Conservation (phyloP, 345 rosid species). For the Populus ilicifolia region DNA sequence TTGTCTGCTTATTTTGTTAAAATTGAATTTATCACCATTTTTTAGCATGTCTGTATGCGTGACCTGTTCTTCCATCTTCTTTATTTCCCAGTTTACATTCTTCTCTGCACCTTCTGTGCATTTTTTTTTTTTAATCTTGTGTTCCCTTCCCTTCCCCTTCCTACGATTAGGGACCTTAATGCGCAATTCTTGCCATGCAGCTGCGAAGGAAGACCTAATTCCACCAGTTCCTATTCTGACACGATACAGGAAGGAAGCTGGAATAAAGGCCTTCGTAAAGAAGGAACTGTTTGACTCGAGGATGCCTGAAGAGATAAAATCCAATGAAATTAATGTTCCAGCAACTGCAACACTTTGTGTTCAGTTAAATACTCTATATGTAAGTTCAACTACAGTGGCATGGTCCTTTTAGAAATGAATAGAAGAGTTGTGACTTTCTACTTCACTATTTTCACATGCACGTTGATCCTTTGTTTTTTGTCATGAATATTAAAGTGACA, state of each 20-base stretch:
- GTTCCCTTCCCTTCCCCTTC: neutral
- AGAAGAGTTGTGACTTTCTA: neutral
- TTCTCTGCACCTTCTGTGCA: neutral
- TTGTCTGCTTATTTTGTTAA: neutral
- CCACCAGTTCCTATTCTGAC: slow-evolving; percentile 96
- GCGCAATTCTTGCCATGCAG: slow-evolving; percentile 40
- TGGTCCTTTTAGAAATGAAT: neutral
- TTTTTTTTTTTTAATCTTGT: neutral
- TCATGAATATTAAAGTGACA: neutral
- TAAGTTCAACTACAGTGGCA: slow-evolving; percentile 36
- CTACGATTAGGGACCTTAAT: neutral
- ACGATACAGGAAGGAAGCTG: slow-evolving; percentile 79
- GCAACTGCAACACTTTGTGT: slow-evolving; percentile 74
- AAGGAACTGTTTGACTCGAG: slow-evolving; percentile 87
- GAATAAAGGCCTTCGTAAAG: slow-evolving; percentile 87
- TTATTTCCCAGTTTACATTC: neutral
- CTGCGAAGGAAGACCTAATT: slow-evolving; percentile 79
- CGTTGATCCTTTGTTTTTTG: too few species aligned
- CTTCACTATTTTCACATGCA: slow-evolving; percentile 1
- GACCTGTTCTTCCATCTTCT: too few species aligned
- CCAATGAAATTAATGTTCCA: slow-evolving; percentile 54
- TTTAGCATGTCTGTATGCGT: too few species aligned
- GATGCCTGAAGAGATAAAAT: slow-evolving; percentile 66
- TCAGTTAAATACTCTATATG: slow-evolving; percentile 86
- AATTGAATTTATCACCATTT: neutral